Evolutionary conservation across 176 grass and related monocot genomes (phyloP), one percentile per base, ranked within the genome.

Genomic region (Rhipidocladum racemiflorum): DNA sequence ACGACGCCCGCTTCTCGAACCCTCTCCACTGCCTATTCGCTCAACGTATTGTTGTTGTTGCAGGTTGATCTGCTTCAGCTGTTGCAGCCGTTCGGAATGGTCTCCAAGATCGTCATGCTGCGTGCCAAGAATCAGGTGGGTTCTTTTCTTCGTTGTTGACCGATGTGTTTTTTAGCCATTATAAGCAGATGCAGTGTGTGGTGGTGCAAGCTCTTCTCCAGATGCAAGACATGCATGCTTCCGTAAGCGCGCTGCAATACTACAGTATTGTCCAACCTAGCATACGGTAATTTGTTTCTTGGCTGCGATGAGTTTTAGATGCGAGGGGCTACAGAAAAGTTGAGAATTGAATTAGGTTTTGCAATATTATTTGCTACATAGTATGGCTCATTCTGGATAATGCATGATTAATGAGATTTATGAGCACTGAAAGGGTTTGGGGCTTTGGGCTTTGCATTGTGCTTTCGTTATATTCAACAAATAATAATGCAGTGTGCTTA

Each of bases 121-220:
- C 92, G 92, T 43, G 87, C 91, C 13, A 99, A 99, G 85, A 99
- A 99, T 65, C 96, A 99, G 89, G 96, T 91, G 83, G 36, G 59
- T 76, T n/a, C n/a, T n/a, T n/a, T n/a, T n/a, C n/a, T n/a, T n/a
- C n/a, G n/a, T n/a, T n/a, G n/a, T n/a, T n/a, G n/a, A n/a, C n/a
- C n/a, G n/a, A n/a, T n/a, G n/a, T n/a, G n/a, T n/a, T n/a, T n/a
- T n/a, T n/a, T n/a, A n/a, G n/a, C n/a, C n/a, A n/a, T n/a, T n/a
- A n/a, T n/a, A n/a, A n/a, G n/a, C n/a, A n/a, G n/a, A n/a, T n/a
- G n/a, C n/a, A n/a, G n/a, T n/a, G n/a, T n/a, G n/a, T n/a, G n/a
- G n/a, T n/a, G n/a, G n/a, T n/a, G n/a, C n/a, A n/a, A n/a, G n/a
- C n/a, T n/a, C n/a, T n/a, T n/a, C n/a, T n/a, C n/a, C n/a, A n/a